A percentile compares a stretch with the other conserved stretches of the same genome.
Conservation (phyloP, 257 asterid genomes). For the Mentha longifolia region DNA sequence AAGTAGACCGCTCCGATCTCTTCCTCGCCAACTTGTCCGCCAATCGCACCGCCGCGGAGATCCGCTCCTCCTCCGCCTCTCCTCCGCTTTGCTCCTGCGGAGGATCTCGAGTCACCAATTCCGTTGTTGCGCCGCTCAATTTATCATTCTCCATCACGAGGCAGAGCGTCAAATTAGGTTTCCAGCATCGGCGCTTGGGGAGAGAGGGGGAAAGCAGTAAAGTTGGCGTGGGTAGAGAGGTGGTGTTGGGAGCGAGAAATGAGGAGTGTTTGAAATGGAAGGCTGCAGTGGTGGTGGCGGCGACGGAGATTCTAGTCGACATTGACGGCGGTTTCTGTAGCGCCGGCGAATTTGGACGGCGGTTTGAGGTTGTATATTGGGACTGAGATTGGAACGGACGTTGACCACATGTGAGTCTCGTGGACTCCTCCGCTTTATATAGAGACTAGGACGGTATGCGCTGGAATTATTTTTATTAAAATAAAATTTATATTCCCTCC, state of each 20-base stretch:
- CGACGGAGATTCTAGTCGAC: conserved; percentile 53
- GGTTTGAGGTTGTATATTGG: background rate
- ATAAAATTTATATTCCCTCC: too few species aligned
- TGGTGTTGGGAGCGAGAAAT: conserved; percentile 33
- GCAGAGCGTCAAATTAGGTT: conserved; percentile 44
- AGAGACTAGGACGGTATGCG: conserved; percentile 7
- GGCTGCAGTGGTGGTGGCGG: conserved; percentile 36
- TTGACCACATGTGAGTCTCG: conserved; percentile 35
- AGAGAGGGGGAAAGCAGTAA: conserved; percentile 32
- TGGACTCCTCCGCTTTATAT: conserved; percentile 30
- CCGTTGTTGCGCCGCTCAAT: conserved; percentile 22
- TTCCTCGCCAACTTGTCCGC: conserved; percentile 75
- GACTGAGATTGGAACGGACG: conserved; percentile 11
- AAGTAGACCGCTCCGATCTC: conserved; percentile 81
- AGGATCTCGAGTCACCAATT: conserved; percentile 5
- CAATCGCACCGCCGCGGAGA: conserved; percentile 46
- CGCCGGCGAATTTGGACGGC: conserved; percentile 16
- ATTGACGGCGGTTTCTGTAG: conserved; percentile 42
- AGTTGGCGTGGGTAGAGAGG: conserved; percentile 35
- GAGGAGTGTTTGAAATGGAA: conserved; percentile 39
- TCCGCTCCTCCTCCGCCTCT: conserved; percentile 42
- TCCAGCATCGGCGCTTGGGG: conserved; percentile 31
- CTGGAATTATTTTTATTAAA: background rate
- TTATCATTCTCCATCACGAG: conserved; percentile 48
- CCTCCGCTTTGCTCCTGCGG: conserved; percentile 3